These are phyloP conservation scores for Cutaneotrichosporon sp. DNA, from an alignment of 1,284 basidiomycete genomes.

Conservation along the genomic window DNA sequence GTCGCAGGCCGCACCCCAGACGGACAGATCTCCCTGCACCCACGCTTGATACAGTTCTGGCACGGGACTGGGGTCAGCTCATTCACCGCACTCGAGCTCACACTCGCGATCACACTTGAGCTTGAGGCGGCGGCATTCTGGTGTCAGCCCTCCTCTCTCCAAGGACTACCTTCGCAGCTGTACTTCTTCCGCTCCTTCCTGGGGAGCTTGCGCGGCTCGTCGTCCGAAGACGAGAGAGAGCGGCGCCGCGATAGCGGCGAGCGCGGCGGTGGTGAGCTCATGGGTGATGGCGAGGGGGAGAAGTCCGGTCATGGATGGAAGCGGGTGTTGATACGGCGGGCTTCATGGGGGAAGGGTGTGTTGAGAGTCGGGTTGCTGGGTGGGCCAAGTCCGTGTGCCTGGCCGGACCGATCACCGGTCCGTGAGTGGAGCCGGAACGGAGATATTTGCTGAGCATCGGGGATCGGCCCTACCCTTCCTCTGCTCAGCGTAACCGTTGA, in stretches of 20 bases:
- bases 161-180: slow-evolving; percentile 10
- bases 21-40: slow-evolving; percentile 36
- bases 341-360: no score
- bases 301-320: no score
- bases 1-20: slow-evolving; percentile 28
- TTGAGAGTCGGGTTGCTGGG: no score
- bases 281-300: background rate
- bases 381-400: no score
- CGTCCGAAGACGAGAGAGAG: background rate
- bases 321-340: no score
- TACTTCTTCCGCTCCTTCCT: slow-evolving; percentile 15
- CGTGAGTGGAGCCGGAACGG: no score
- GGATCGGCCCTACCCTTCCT: no score
- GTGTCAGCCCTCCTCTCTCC: background rate
- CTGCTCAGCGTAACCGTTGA: no score
- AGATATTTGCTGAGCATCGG: no score
- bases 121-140: slow-evolving; percentile 33
- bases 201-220: slow-evolving; percentile 8
- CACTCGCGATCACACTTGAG: slow-evolving; percentile 33
- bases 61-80: slow-evolving; percentile 29
- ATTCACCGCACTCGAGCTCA: background rate
- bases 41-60: slow-evolving; percentile 36
- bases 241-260: slow-evolving; percentile 6
- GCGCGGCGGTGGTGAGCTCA: slow-evolving; percentile 12
- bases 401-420: no score